Evolutionary conservation across 148 eudicot species (phyloP).

Genomic region (Vaccinium corymbosum): DNA sequence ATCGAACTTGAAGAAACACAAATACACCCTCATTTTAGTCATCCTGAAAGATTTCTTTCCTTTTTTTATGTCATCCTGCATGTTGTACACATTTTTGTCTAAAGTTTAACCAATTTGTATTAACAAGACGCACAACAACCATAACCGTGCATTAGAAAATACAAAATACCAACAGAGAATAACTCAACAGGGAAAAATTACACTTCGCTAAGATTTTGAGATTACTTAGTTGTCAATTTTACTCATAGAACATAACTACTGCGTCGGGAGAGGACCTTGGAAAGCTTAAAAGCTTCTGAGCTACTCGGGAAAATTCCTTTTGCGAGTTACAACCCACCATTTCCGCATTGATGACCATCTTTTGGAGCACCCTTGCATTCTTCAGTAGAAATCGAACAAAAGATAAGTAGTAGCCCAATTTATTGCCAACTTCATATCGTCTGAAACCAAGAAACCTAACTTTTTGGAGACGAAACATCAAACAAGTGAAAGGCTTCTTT

Average conservation of each 20-base stretch:
- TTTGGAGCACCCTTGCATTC: conserved; percentile 1
- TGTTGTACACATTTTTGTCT: too few relatives aligned
- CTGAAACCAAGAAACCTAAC: not conserved
- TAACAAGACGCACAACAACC: not conserved
- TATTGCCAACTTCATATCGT: not conserved
- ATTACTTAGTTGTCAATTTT: not conserved
- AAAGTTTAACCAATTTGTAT: too few relatives aligned
- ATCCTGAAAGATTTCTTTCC: too few relatives aligned
- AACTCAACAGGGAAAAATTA: too few relatives aligned
- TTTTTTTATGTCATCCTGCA: too few relatives aligned
- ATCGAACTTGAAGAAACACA: too few relatives aligned
- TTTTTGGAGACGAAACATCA: not conserved
- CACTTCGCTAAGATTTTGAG: not conserved
- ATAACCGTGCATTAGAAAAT: not conserved
- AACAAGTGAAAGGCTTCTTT: not conserved
- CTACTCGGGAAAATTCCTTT: not conserved
- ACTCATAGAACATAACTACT: not conserved
- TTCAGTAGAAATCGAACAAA: conserved; percentile 3
- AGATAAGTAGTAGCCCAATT: not conserved
- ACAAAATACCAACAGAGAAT: too few relatives aligned
- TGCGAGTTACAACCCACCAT: too few relatives aligned
- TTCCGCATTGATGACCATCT: not conserved
- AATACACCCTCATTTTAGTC: too few relatives aligned
- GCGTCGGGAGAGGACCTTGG: conserved; percentile 6
- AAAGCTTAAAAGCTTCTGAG: not conserved